Conservation (phyloP, 352 stramenopile genomes). For the Phytophthora pseudosyringae region DNA sequence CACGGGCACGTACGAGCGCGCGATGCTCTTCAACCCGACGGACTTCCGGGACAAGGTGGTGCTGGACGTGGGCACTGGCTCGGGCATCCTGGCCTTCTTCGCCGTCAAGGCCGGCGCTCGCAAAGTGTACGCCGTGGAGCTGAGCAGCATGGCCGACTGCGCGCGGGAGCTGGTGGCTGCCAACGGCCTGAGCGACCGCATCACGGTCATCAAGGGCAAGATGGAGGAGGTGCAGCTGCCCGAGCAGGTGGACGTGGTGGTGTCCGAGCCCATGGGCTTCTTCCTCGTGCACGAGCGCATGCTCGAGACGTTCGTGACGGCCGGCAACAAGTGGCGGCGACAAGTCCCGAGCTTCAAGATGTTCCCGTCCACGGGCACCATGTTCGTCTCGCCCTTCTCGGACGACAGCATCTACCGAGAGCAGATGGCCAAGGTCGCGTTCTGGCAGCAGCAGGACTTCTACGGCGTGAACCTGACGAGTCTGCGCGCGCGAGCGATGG, state of each 20-base stretch:
- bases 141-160: slow-evolving; percentile 98
- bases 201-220: slow-evolving; percentile 97
- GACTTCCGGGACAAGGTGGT: slow-evolving; percentile 98
- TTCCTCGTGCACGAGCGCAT: slow-evolving; percentile 99
- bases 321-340: slow-evolving; percentile 95
- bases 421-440: slow-evolving; percentile 92
- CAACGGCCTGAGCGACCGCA: slow-evolving; percentile 96
- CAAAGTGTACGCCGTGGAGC: slow-evolving; percentile 95
- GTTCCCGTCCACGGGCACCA: slow-evolving; percentile 97
- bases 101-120: slow-evolving; percentile 96
- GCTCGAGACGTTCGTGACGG: slow-evolving; percentile 97
- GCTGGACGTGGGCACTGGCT: slow-evolving; percentile 99
- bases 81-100: slow-evolving; percentile 99
- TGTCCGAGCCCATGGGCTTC: slow-evolving; percentile 99
- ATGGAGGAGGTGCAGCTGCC: slow-evolving; percentile 97
- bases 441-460: slow-evolving; percentile 96
- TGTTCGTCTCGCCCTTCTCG: slow-evolving; percentile 96
- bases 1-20: slow-evolving; percentile 98
- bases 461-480: slow-evolving; percentile 97
- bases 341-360: slow-evolving; percentile 81
- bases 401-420: slow-evolving; percentile 95
- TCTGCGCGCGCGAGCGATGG: slow-evolving; percentile 94
- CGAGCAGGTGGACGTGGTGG: slow-evolving; percentile 98
- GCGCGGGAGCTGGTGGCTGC: slow-evolving; percentile 93
- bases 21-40: slow-evolving; percentile 96